Evolutionary conservation across 2,329 filamentous ascomycete species (phyloP).

Genomic region (Neocucurbitaria cava): DNA sequence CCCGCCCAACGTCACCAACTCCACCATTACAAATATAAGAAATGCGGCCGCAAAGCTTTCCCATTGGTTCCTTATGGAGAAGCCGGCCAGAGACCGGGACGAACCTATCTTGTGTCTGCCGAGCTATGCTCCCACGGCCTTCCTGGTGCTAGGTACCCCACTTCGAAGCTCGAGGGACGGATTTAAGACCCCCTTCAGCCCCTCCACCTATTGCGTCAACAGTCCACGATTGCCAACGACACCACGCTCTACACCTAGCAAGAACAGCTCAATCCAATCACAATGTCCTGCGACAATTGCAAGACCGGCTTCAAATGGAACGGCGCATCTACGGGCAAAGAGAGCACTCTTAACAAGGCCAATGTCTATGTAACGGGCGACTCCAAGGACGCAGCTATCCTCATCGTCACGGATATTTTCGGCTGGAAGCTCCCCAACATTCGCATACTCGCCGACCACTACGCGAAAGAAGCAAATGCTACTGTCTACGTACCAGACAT

Average conservation of each 20-base stretch:
- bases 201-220: background rate
- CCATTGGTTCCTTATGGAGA: background rate
- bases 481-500: slow-evolving; percentile 57
- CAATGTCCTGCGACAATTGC: slow-evolving; percentile 45
- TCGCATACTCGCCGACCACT: slow-evolving; percentile 56
- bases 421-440: slow-evolving; percentile 57
- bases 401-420: slow-evolving; percentile 55
- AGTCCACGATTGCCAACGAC: background rate
- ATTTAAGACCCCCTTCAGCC: slow-evolving; percentile 2
- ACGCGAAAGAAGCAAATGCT: slow-evolving; percentile 54
- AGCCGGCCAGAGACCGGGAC: background rate
- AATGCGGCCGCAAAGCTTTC: background rate
- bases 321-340: slow-evolving; percentile 47
- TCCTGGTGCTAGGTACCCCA: background rate
- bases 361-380: slow-evolving; percentile 54
- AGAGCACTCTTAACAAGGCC: slow-evolving; percentile 46
- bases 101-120: background rate
- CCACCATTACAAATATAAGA: background rate
- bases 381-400: slow-evolving; percentile 54
- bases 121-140: background rate
- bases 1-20: background rate
- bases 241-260: background rate
- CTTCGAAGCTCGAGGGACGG: background rate
- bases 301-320: slow-evolving; percentile 50
- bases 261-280: background rate